phyloP scores from a whole-genome alignment of 1,139 yeast species.

The Candida sojae region DNA sequence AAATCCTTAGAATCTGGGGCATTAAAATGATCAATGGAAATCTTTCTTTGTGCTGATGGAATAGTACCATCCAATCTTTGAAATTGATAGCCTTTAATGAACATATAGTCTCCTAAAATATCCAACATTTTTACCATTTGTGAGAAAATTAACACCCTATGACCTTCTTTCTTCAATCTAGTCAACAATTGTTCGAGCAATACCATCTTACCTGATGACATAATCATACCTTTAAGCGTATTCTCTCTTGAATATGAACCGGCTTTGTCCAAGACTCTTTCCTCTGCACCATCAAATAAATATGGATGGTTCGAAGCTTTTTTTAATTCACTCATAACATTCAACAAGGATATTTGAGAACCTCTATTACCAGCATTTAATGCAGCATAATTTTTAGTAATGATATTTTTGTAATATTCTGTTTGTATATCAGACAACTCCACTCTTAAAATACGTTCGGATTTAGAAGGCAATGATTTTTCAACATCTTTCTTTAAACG shows the following conservation, averaged over 20 bases:
- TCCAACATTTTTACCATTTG: constrained; percentile 98
- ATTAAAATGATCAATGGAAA: constrained; percentile 95
- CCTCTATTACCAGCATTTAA: constrained; percentile 84
- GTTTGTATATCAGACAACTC: constrained; percentile 95
- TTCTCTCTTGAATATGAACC: constrained; percentile 75
- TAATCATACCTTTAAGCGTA: constrained; percentile 83
- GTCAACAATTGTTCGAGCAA: constrained; percentile 84
- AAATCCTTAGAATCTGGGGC: constrained; percentile 93
- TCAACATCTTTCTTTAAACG: constrained; percentile 97
- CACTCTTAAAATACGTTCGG: constrained; percentile 92
- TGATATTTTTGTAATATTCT: constrained; percentile 88
- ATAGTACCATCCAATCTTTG: constrained; percentile 97
- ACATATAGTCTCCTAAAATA: constrained; percentile 88
- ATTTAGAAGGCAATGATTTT: constrained; percentile 90
- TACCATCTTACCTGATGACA: constrained; percentile 99
- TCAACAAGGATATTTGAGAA: constrained; percentile 78
- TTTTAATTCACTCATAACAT: constrained; percentile 92
- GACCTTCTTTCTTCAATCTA: constrained; percentile 88
- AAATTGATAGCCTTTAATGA: constrained; percentile 85
- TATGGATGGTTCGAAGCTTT: constrained; percentile 98
- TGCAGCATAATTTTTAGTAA: constrained; percentile 89
- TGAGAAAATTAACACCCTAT: constrained; percentile 88
- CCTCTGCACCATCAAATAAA: constrained; percentile 91
- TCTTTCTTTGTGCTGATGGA: constrained; percentile 89
- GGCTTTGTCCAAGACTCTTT: constrained; percentile 64